phyloP scores from a whole-genome alignment of 23 red algal genomes.

The Agarophyton chilense region DNA sequence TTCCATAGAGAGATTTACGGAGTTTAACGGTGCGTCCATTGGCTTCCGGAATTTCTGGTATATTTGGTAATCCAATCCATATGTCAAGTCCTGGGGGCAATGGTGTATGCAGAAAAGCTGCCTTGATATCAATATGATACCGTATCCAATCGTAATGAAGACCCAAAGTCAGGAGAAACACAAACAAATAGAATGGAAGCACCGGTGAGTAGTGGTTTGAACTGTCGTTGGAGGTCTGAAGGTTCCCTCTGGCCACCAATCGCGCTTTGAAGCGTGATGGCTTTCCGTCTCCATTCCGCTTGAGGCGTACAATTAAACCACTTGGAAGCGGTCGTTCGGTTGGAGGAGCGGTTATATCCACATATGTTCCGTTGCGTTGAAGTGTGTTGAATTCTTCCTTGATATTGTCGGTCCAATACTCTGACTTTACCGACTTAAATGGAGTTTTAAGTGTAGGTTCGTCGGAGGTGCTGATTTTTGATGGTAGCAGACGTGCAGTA shows the following conservation, averaged over 20 bases:
- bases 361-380: not conserved
- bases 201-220: slow-evolving; percentile 18
- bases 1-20: slow-evolving; percentile 31
- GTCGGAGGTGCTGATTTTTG: not conserved
- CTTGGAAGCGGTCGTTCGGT: not conserved
- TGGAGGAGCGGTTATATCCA: not conserved
- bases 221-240: not conserved
- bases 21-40: slow-evolving; percentile 19
- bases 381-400: not conserved
- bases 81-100: not conserved
- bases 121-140: not conserved
- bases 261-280: slow-evolving; percentile 49
- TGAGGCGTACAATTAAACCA: slow-evolving; percentile 5
- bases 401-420: slow-evolving; percentile 32
- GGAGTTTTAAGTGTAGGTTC: not conserved
- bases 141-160: not conserved
- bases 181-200: not conserved
- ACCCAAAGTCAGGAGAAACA: not conserved
- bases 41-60: not conserved
- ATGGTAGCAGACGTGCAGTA: not conserved
- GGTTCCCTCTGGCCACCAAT: not conserved
- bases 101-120: slow-evolving; percentile 10
- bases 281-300: slow-evolving; percentile 5
- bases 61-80: not conserved
- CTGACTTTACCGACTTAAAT: not conserved